Evolutionary conservation across 495 filamentous ascomycete species (phyloP).

Genomic region (Aspergillus biplanus): DNA sequence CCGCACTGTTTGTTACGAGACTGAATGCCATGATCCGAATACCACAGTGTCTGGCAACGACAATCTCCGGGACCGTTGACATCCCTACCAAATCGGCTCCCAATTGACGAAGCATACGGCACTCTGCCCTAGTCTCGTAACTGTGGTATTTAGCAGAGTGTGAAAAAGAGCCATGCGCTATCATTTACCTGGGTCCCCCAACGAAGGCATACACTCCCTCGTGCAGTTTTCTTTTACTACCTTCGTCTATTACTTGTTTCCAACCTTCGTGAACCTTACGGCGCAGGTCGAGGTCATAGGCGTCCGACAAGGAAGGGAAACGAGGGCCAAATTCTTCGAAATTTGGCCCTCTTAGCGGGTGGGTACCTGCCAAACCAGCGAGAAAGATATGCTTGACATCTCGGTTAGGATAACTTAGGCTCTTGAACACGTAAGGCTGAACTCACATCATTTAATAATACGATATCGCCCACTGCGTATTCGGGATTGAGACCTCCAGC

Average conservation of each 20-base stretch:
- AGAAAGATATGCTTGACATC: conserved; percentile 67
- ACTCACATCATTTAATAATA: conserved; percentile 70
- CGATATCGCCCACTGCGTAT: conserved; percentile 73
- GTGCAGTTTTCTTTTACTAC: conserved; percentile 56
- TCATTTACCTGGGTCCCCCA: conserved; percentile 66
- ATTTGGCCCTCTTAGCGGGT: conserved; percentile 76
- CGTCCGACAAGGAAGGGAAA: conserved; percentile 75
- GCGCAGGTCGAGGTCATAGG: conserved; percentile 73
- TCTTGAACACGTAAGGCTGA: not conserved
- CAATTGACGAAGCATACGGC: conserved; percentile 66
- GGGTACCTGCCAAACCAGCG: conserved; percentile 67
- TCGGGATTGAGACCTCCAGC: conserved; percentile 72
- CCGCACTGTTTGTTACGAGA: conserved; percentile 75
- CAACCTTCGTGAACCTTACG: conserved; percentile 63
- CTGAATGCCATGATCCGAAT: conserved; percentile 74
- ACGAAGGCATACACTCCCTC: conserved; percentile 81
- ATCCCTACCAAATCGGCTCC: conserved; percentile 79
- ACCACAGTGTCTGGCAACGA: conserved; percentile 71
- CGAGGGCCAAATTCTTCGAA: conserved; percentile 67
- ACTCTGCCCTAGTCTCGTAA: conserved; percentile 79
- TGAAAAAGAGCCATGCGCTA: not conserved
- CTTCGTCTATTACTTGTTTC: conserved; percentile 48
- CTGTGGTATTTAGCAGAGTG: conserved; percentile 37
- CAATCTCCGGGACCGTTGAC: conserved; percentile 79
- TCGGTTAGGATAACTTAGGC: conserved; percentile 31